phyloP scores from a whole-genome alignment of 371 early-diverging fungal genomes.

The Syncephalastrum contaminatum region DNA sequence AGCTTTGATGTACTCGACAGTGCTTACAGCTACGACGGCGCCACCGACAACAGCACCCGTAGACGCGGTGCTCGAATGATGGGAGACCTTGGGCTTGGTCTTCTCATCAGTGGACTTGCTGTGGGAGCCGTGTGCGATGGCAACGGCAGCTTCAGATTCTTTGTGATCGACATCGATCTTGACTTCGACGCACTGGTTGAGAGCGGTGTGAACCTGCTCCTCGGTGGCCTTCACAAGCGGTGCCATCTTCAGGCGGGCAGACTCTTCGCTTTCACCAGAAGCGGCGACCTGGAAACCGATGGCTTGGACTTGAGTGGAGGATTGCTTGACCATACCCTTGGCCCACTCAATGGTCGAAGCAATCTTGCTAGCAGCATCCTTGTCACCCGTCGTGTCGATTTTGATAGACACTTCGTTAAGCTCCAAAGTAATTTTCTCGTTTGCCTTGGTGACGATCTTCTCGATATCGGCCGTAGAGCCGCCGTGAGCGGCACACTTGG shows the following conservation, averaged over 20 bases:
- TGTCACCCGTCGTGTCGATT: background rate
- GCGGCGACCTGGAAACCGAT: slow-evolving; percentile 11
- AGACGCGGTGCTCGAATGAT: background rate
- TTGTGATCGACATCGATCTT: slow-evolving; percentile 2
- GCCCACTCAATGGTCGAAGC: slow-evolving; percentile 7
- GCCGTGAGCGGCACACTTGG: slow-evolving; percentile 2
- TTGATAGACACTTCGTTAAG: background rate
- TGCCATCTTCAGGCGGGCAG: slow-evolving; percentile 1
- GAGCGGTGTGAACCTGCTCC: slow-evolving; percentile 7
- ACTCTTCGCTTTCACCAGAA: background rate
- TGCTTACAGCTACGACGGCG: slow-evolving; percentile 4
- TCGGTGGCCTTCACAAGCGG: slow-evolving; percentile 9
- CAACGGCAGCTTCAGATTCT: background rate
- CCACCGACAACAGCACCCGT: slow-evolving; percentile 7
- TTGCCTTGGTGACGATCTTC: slow-evolving; percentile 26
- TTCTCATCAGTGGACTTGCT: slow-evolving; percentile 9
- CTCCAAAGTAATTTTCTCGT: slow-evolving; percentile 3
- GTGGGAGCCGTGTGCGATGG: background rate
- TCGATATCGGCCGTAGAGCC: slow-evolving; percentile 25
- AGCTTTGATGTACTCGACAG: slow-evolving; percentile 22
- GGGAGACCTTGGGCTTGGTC: too few species aligned
- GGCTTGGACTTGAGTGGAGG: slow-evolving; percentile 10
- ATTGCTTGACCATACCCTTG: slow-evolving; percentile 8
- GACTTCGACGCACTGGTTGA: background rate
- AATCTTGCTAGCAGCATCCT: background rate